Base-by-base conservation (phyloP, 2,329 filamentous ascomycete species). In the Eutypa lata region DNA sequence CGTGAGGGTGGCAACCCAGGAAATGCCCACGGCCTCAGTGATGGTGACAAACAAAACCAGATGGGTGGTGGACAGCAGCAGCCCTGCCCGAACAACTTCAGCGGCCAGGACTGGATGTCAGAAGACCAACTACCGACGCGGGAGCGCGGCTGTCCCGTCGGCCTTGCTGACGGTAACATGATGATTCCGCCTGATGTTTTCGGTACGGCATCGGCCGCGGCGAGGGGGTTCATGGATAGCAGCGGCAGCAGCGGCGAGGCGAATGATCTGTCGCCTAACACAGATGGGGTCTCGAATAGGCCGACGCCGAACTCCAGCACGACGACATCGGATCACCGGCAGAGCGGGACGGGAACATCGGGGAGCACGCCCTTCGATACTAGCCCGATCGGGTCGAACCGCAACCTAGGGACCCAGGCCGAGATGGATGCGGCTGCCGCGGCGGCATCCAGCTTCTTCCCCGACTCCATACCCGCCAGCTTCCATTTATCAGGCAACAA, bases 261-360 rank as follows among this genome's bases (percentile, higher is more conserved):
- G 21, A 77, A 76, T 49, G 77, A 79, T 42, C 63, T 76, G 51
- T 78, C 76, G 0, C 74, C 79, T 2, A 79, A 80, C 18, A 61
- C 61, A n/a, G 73, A 72, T 21, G 73, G 72, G 7, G 70, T 70
- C 47, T 83, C 81, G 2, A 81, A 75, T 55, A 71, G 78, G n/a
- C 80, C 76, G 21, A 86, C 83, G 11, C 83, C 83, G 3, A 84
- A 81, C 60, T 86, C 83, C 3, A 83, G 78, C 60, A 71, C 70
- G 60, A 71, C 70, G 7, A 67, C 72, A 2, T 78, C 77, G 2
- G 77, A 80, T n/a, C 65, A 71, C 22, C 66, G 68, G 16, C 67
- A 69, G 28, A 60, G 56, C 43, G 50, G 54, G 13, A 55, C 60
- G 13, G 60, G 60, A 13, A 61, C 38, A 2, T 75, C 78, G 0